Base-by-base conservation (phyloP, 1,139 yeast genomes). In the Taphrina populina region DNA sequence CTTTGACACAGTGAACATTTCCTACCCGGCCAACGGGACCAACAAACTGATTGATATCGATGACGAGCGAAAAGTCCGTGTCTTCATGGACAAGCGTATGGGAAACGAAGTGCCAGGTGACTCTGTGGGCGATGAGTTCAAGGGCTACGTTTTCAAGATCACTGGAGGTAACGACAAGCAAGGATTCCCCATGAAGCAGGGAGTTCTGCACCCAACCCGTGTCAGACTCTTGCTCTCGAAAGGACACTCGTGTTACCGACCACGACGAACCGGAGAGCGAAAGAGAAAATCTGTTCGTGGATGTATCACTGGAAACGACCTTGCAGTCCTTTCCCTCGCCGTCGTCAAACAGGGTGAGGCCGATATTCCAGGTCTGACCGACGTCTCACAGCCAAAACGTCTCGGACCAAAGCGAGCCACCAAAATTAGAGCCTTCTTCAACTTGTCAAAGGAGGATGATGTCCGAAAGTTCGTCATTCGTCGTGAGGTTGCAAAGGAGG, bases 281-380 rank as follows among this genome's bases (percentile, higher is more conserved):
- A 92, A 92, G 95, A 90, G 98, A 83, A 92, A 92, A 86, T 88
- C 96, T 66, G 97, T 92, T 71, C 90, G 98, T 82, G 98, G 98
- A 75, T 92, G 97, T 80, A 92, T 92, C 73, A 96, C 92, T 71
- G 95, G 88, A 73, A 84, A 87, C 76, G 98, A 92, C 79, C 82
- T 94, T 75, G 88, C 98, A 71, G 98, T 87, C 69, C 81, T 92
- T 69, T 81, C 97, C 66, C 83, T 92, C 72, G 82, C 90, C 70
- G 79, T 92, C 76, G 90, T 86, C 77, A 92, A 92, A 84, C 95
- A 88, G 80, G 98, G 98, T 77, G 98, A 92, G 64, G 73, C 77
- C 67, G 98, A 92, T 70, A 87, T 92, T 69, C 95, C 80, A 71
- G 98, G 98, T 76, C 81, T 92, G 73, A 92, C 98, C 70, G 95